Evolutionary conservation across 2,329 filamentous ascomycete genomes (phyloP).

Genomic region (Trichothecium sympodiale): DNA sequence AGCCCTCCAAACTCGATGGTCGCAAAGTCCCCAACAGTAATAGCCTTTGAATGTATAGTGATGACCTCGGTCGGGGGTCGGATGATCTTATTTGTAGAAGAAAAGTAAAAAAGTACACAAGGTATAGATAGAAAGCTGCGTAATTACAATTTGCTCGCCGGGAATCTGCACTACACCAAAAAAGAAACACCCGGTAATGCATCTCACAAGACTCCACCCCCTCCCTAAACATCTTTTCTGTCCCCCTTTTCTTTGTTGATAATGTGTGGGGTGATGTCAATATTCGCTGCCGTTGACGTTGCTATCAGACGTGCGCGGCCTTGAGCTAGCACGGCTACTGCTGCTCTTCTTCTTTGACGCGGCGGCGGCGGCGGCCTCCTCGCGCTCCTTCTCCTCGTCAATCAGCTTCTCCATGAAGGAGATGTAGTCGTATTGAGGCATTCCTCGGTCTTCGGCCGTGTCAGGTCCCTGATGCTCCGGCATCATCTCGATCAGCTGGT

Average conservation of each 20-base stretch:
- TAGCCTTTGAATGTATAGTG: too few relatives aligned
- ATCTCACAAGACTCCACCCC: background rate
- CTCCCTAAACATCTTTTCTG: background rate
- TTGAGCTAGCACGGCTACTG: constrained; percentile 11
- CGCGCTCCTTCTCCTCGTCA: constrained; percentile 21
- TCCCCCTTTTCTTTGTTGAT: constrained; percentile 22
- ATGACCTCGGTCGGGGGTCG: too few relatives aligned
- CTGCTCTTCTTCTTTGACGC: constrained; percentile 10
- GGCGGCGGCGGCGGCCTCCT: constrained; percentile 14
- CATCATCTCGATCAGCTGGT: constrained; percentile 81
- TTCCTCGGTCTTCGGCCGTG: constrained; percentile 69
- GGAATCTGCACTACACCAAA: too few relatives aligned
- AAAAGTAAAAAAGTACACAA: too few relatives aligned
- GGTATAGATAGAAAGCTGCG: too few relatives aligned
- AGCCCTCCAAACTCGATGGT: too few relatives aligned
- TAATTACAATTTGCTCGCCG: too few relatives aligned
- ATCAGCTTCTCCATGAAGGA: constrained; percentile 91
- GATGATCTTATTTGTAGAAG: too few relatives aligned
- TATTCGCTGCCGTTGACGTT: too few relatives aligned
- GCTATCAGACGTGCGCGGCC: too few relatives aligned
- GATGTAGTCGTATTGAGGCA: constrained; percentile 91
- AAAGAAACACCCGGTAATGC: background rate
- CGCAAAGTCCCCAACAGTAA: too few relatives aligned
- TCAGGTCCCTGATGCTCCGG: constrained; percentile 76
- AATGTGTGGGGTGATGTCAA: too few relatives aligned